These are phyloP conservation scores for Debaryomycetaceae sp. DNA, from an alignment of 1,139 yeast species.

Conservation along the genomic window DNA sequence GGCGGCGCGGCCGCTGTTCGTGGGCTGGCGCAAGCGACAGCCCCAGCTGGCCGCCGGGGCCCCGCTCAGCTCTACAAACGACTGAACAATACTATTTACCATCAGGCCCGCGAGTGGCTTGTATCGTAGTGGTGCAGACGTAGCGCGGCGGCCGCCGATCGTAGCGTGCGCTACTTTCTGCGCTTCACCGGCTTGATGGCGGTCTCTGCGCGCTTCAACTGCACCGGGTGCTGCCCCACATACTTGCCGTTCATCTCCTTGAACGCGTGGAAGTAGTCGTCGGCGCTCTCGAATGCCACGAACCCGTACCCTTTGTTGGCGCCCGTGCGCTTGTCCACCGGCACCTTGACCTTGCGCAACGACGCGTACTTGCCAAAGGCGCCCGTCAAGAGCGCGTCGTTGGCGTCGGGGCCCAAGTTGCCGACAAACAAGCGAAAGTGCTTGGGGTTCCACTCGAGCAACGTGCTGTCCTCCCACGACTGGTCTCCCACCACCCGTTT, in stretches of 20 bases:
- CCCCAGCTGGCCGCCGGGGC: no score
- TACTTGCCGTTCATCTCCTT: constrained; percentile 75
- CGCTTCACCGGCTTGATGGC: constrained; percentile 30
- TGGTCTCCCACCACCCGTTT: constrained; percentile 41
- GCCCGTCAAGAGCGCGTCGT: constrained; percentile 45
- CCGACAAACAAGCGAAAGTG: constrained; percentile 75
- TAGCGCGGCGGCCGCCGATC: no score
- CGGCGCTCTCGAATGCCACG: constrained; percentile 57
- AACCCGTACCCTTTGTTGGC: constrained; percentile 67
- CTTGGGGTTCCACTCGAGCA: constrained; percentile 59
- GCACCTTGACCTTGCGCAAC: constrained; percentile 53
- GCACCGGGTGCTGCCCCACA: constrained; percentile 71
- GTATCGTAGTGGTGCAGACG: no score
- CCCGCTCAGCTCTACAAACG: no score
- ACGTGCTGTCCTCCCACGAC: constrained; percentile 44
- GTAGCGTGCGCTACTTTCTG: constrained; percentile 11
- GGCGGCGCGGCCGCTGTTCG: no score
- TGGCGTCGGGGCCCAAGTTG: constrained; percentile 65
- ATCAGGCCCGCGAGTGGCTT: no score
- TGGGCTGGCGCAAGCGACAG: no score
- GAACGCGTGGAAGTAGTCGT: constrained; percentile 65
- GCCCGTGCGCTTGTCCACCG: constrained; percentile 38
- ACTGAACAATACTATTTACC: no score
- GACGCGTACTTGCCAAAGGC: constrained; percentile 52
- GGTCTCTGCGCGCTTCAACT: constrained; percentile 62